Percentiles rank a stretch among this genome's conserved stretches.
These are phyloP conservation scores for Stellera chamaejasme DNA, from an alignment of 345 rosid species.

Conservation along the genomic window DNA sequence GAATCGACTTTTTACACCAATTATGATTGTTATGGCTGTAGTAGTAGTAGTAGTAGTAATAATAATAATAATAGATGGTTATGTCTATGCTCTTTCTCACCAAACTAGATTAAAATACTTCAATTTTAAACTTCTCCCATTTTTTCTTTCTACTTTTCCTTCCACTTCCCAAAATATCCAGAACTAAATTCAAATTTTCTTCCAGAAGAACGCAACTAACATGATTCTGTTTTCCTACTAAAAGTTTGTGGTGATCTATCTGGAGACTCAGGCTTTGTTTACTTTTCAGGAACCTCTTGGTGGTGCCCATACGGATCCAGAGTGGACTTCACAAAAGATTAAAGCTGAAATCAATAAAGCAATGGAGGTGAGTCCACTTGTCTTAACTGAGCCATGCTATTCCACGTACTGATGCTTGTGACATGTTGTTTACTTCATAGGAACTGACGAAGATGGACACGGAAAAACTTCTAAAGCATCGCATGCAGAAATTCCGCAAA, in stretches of 20 bases:
- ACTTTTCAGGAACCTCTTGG: constrained; percentile 79
- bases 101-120: too few species aligned
- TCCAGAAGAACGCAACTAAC: too few species aligned
- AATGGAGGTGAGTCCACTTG: constrained; percentile 61
- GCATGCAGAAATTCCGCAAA: constrained; percentile 74
- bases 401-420: neutral
- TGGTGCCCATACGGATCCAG: constrained; percentile 89
- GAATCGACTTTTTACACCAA: too few species aligned
- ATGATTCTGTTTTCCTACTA: constrained; percentile 6
- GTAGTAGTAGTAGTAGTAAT: too few species aligned
- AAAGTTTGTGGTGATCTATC: constrained; percentile 7
- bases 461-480: constrained; percentile 56
- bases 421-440: constrained; percentile 24
- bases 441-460: constrained; percentile 68
- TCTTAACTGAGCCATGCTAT: constrained; percentile 8
- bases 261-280: constrained; percentile 11
- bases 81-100: too few species aligned
- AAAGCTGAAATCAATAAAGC: constrained; percentile 66
- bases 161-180: too few species aligned
- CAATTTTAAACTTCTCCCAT: too few species aligned
- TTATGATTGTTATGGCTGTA: too few species aligned
- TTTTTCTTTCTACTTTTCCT: too few species aligned
- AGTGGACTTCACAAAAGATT: constrained; percentile 86
- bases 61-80: too few species aligned
- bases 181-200: too few species aligned